A percentile compares a stretch with the other conserved stretches of the same genome.
phyloP scores from a whole-genome alignment of 116 monocot genomes.

The Phalaenopsis hybrid region DNA sequence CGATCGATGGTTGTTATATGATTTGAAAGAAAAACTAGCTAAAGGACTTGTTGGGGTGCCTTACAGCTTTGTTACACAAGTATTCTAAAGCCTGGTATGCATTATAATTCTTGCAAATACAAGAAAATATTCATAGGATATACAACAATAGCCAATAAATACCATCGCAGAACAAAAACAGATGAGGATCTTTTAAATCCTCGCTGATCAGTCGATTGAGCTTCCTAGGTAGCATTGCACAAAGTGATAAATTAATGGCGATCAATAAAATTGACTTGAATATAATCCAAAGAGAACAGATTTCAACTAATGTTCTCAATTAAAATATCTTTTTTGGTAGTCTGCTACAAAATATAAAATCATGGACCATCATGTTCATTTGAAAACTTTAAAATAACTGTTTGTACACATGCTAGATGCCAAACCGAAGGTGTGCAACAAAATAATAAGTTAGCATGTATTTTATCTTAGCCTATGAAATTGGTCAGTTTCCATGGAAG shows the following conservation, averaged over 20 bases:
- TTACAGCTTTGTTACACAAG: too few relatives aligned
- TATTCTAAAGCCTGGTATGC: too few relatives aligned
- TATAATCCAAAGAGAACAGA: neutral
- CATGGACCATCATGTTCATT: neutral
- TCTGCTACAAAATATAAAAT: neutral
- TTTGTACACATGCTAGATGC: neutral
- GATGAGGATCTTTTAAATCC: neutral
- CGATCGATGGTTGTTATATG: too few relatives aligned
- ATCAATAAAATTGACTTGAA: neutral
- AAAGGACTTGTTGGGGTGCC: too few relatives aligned
- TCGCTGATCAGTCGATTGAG: neutral
- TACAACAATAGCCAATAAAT: too few relatives aligned
- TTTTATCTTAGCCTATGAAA: neutral
- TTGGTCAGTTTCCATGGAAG: too few relatives aligned
- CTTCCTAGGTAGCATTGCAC: neutral
- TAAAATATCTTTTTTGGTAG: neutral
- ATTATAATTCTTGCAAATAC: too few relatives aligned
- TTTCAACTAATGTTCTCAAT: neutral
- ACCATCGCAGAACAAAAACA: neutral
- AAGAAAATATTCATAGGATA: too few relatives aligned
- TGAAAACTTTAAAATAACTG: neutral
- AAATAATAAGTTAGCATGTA: neutral
- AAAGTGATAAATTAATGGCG: neutral
- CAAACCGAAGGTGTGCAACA: neutral
- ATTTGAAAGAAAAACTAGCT: too few relatives aligned